Evolutionary conservation across 2,329 filamentous ascomycete genomes (phyloP).

Genomic region (Zymoseptoria passerinii): DNA sequence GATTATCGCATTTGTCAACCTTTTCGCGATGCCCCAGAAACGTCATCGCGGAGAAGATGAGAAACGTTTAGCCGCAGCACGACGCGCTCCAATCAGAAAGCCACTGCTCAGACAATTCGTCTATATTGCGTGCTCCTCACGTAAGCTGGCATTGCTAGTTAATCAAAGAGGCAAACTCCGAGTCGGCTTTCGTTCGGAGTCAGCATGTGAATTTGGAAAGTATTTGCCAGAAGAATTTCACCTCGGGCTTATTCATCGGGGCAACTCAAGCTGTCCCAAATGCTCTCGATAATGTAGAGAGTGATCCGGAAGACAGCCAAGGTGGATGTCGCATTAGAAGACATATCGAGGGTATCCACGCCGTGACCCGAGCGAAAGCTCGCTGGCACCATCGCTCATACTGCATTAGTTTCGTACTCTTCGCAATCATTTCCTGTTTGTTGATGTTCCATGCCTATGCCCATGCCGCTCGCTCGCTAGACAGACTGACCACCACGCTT

Average conservation of each 20-base stretch:
- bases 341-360: not conserved
- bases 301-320: not conserved
- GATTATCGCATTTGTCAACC: not conserved
- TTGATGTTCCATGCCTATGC: not conserved
- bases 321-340: not conserved
- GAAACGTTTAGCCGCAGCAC: not conserved
- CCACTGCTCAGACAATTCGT: conserved; percentile 5
- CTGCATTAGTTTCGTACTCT: not conserved
- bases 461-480: conserved; percentile 11
- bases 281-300: not conserved
- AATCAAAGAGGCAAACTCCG: not conserved
- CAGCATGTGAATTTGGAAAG: too few species aligned
- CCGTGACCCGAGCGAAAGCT: not conserved
- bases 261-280: not conserved
- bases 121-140: conserved; percentile 8
- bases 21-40: not conserved
- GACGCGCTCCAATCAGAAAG: conserved; percentile 6
- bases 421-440: not conserved
- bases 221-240: not conserved
- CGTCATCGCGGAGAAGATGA: conserved; percentile 1
- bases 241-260: not conserved
- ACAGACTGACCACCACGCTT: conserved; percentile 20
- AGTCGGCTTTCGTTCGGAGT: not conserved
- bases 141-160: not conserved
- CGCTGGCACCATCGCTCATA: not conserved